Base-by-base conservation (phyloP, 2,329 filamentous ascomycete genomes). In the Knufia petricola region DNA sequence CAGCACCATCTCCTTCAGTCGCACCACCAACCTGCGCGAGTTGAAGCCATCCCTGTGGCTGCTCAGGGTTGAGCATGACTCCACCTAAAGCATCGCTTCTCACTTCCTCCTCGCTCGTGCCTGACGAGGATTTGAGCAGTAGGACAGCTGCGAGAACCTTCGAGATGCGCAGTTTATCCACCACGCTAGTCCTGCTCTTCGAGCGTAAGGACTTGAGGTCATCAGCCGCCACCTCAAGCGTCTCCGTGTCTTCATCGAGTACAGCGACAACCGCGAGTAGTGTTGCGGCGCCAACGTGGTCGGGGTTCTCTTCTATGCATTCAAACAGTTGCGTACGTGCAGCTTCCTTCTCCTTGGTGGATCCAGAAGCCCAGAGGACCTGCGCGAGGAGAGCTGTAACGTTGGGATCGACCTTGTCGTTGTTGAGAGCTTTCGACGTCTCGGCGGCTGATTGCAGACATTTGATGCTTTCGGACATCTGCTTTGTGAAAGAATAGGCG, bases 361-460 rank as follows among this genome's bases (percentile, higher is more conserved):
- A 80, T 7, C 86, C 88, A 55, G 87, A 87, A 0, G 89, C 89
- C 90, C 92, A 98, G 0, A 96, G 75, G 0, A 96, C 85, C 65
- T 96, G 87, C 0, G 89, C 85, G 10, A 96, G 73, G 10, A 95
- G 73, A 60, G 89, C 95, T 0, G 88, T 82, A 1, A 90, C 84
- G 60, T 95, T 88, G 0, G 89, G 84, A 52, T 87, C 81, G 31
- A 78, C 77, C 24, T 78, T 70, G 21, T 42, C 24, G 15, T 30
- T 47, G 15, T 39, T 30, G 21, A 39, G 23, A 4, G 13, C 28
- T 39, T 39, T 47, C 1, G 85, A 87, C 62, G 94, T 88, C 49
- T 82, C 74, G 6, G 96, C 72, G 0, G 88, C 88, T 2, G 79
- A 74, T 54, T 87, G 80, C 65, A 98, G 94, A 67, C 84, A 88